Percentiles rank a stretch among this genome's conserved stretches.
Evolutionary conservation across 805 yeast species (phyloP).

Genomic region (Teunomyces cretensis): DNA sequence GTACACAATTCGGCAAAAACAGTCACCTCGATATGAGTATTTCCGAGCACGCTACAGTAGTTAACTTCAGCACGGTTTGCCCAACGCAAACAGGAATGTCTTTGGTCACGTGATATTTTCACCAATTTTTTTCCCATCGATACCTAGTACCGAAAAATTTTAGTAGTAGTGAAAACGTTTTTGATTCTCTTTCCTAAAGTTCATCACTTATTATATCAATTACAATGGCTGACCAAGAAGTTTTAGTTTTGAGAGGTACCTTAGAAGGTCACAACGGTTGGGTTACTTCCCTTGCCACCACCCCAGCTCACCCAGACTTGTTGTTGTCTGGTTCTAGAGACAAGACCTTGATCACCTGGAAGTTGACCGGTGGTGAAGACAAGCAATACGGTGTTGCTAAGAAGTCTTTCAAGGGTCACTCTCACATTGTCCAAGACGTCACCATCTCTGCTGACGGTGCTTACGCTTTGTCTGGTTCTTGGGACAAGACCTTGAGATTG

Average conservation of each 20-base stretch:
- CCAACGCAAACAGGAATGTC: neutral
- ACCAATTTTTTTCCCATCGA: slow-evolving; percentile 6
- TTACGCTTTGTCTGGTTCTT: slow-evolving; percentile 97
- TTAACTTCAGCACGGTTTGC: slow-evolving; percentile 21
- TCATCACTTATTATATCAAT: slow-evolving; percentile 7
- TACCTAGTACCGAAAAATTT: slow-evolving; percentile 2
- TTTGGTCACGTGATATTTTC: slow-evolving; percentile 9
- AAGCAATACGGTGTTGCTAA: slow-evolving; percentile 94
- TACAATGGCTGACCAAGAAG: slow-evolving; percentile 82
- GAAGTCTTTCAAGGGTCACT: slow-evolving; percentile 96
- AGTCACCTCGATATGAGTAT: slow-evolving; percentile 38
- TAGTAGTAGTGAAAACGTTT: neutral
- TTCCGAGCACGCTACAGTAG: slow-evolving; percentile 36
- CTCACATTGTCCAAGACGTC: slow-evolving; percentile 98
- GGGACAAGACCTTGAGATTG: slow-evolving; percentile 99
- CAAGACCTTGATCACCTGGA: slow-evolving; percentile 98
- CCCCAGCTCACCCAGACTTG: slow-evolving; percentile 96
- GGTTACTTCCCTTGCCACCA: slow-evolving; percentile 98
- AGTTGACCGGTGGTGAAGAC: slow-evolving; percentile 91
- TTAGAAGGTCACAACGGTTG: slow-evolving; percentile 85
- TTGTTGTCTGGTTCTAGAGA: slow-evolving; percentile 98
- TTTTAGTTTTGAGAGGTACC: slow-evolving; percentile 99
- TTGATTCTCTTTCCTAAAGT: neutral
- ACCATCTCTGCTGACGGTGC: slow-evolving; percentile 97
- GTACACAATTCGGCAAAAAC: slow-evolving; percentile 30